phyloP scores from a whole-genome alignment of 805 yeast species.

The Spathaspora hagerdaliae region DNA sequence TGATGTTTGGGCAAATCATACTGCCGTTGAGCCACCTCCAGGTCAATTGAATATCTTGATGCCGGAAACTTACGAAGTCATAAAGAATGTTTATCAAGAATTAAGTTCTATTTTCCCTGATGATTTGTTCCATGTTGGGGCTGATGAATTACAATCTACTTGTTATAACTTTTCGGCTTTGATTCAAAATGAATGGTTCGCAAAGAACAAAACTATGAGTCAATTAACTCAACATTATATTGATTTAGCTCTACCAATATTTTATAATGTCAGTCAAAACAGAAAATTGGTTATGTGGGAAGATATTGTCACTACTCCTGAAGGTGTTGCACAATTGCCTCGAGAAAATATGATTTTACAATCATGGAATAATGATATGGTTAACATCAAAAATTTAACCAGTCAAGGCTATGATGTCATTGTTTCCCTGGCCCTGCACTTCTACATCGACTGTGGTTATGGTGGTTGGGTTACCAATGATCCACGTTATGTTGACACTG shows the following conservation, averaged over 20 bases:
- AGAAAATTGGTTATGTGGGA: slow-evolving; percentile 40
- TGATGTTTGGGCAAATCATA: slow-evolving; percentile 14
- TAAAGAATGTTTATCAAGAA: slow-evolving; percentile 30
- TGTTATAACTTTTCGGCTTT: slow-evolving; percentile 29
- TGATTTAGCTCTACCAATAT: slow-evolving; percentile 31
- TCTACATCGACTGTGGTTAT: slow-evolving; percentile 40
- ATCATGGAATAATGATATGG: slow-evolving; percentile 23
- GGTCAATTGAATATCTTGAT: slow-evolving; percentile 37
- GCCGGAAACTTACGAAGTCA: slow-evolving; percentile 27
- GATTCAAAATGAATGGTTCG: slow-evolving; percentile 22
- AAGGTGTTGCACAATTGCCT: slow-evolving; percentile 24
- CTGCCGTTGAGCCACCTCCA: slow-evolving; percentile 37
- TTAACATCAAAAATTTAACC: slow-evolving; percentile 24
- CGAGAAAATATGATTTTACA: slow-evolving; percentile 29
- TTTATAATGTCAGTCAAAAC: slow-evolving; percentile 12
- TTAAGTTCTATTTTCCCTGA: slow-evolving; percentile 27
- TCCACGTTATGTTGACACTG: slow-evolving; percentile 24
- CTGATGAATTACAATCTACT: slow-evolving; percentile 30
- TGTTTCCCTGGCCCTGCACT: slow-evolving; percentile 27
- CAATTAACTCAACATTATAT: slow-evolving; percentile 33
- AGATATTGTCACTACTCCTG: slow-evolving; percentile 23
- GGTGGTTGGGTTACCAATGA: slow-evolving; percentile 36
- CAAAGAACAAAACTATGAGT: slow-evolving; percentile 20
- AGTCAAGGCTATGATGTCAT: slow-evolving; percentile 34
- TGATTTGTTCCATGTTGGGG: slow-evolving; percentile 39